Base-by-base conservation (phyloP, 2,329 filamentous ascomycete genomes). In the Sclerotinia sclerotiorum region DNA sequence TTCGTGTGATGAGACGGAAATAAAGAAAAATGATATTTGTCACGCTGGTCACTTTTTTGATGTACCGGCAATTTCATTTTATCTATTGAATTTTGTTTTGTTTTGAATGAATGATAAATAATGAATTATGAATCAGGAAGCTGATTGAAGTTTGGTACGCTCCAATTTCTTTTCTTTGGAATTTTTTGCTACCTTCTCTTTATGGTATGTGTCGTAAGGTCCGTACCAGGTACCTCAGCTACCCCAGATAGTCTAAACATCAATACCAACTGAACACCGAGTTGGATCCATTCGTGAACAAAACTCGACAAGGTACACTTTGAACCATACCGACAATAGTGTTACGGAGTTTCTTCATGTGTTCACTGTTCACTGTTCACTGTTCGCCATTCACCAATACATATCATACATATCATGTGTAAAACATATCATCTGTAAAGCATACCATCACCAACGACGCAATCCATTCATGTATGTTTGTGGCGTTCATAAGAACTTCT, bases 271-370 rank as follows among this genome's bases (percentile, higher is more conserved):
- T 13, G 1, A 35, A 32, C 6, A 5, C 52, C 52, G n/a, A 56
- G 13, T 54, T 17, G 48, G 49, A 60, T n/a, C 54, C 5, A 56
- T 56, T 42, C 39, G 29, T 56, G 35, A 56, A 55, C 29, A 56
- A 35, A 24, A 51, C 11, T 2, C 48, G 5, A 51, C 21, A 2
- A n/a, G 21, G 48, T 29, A n/a, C n/a, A 24, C 15, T 24, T n/a
- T 13, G 15, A 27, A 32, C 52, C 21, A 54, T 29, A 32, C 51
- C 51, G 51, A 21, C 51, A 21, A 54, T 54, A 7, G 51, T 32
- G 17, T 21, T 11, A 29, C 51, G 3, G 7, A 32, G 51, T 24
- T 32, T 29, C 51, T 54, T 5, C 35, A 39, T 1, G 2, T 15
- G 39, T 42, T 42, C 4, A 11, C 3, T 24, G 32, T 35, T 35